Base-by-base conservation (phyloP, 192 early-diverging fungal species). In the Coemansia asiatica region DNA sequence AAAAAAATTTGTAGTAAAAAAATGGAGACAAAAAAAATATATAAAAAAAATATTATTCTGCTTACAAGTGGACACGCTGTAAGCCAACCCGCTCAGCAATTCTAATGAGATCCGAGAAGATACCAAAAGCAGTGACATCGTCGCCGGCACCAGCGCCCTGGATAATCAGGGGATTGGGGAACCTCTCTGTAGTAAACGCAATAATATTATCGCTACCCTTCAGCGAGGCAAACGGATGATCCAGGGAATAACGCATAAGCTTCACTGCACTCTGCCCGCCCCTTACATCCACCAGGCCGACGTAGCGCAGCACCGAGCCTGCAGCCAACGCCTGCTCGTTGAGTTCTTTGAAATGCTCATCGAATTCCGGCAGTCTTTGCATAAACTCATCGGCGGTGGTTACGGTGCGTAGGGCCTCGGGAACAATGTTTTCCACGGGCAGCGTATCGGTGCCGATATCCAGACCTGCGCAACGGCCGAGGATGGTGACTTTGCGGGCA, bases 181-280 rank as follows among this genome's bases (percentile, higher is more conserved):
- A 99, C 23, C 92, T 79, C 78, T 93, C 86, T 0, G 97, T 98
- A 12, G 91, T 94, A 73, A 98, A 96, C 12, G 92, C 91, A 75
- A 99, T 93, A 67, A 99, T 95, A 73, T 99, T 99, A 70, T 99
- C 97, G 82, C 93, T 95, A 35, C 96, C 97, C 83, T 95, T 93
- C 54, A 99, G 85, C 21, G 91, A 87, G 2, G 96, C 95, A 68
- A 99, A 98, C 49, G 97, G 96, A 76, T 99, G 97, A 55, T 86
- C 87, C 50, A 84, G 80, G 22, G 91, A 85, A 76, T 92, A 95
- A 84, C 85, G 86, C 44, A 85, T 76, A 40, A 96, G 87, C 48
- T 88, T 92, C 36, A 96, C 96, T 56, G 86, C 85, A 72, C 90
- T 87, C 53, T 88, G 72, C 22, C 84, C 88, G 28, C 79, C 67